phyloP scores from a whole-genome alignment of 2,329 filamentous ascomycete species.

The Epichloe sibirici region DNA sequence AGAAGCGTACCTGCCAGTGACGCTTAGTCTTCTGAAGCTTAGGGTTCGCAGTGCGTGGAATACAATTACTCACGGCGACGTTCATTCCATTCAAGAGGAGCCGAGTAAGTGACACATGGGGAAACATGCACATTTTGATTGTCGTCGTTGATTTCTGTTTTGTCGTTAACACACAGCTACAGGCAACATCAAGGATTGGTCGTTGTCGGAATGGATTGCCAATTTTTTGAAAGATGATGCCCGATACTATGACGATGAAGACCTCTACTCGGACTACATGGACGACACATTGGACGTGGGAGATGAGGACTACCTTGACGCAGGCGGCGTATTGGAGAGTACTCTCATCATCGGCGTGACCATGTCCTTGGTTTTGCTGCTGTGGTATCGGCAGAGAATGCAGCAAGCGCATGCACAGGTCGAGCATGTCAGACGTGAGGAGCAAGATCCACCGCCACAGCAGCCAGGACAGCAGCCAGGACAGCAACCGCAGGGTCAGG shows the following conservation, averaged over 20 bases:
- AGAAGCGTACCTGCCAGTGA: slow-evolving; percentile 89
- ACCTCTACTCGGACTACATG: slow-evolving; percentile 35
- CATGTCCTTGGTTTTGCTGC: slow-evolving; percentile 58
- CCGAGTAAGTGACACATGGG: slow-evolving; percentile 46
- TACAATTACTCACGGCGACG: slow-evolving; percentile 73
- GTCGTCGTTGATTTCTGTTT: neutral
- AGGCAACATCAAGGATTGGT: slow-evolving; percentile 63
- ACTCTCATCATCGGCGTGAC: slow-evolving; percentile 71
- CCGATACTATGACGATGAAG: slow-evolving; percentile 49
- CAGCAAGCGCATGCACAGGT: slow-evolving; percentile 41
- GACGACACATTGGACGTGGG: slow-evolving; percentile 44
- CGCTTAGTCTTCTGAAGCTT: slow-evolving; percentile 75
- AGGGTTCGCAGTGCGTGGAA: slow-evolving; percentile 88
- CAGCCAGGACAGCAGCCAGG: slow-evolving; percentile 7
- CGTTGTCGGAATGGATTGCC: slow-evolving; percentile 72
- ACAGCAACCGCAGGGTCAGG: neutral
- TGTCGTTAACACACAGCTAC: slow-evolving; percentile 16
- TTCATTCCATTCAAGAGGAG: slow-evolving; percentile 88
- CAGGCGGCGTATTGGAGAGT: slow-evolving; percentile 74
- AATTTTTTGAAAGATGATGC: slow-evolving; percentile 68
- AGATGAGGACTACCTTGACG: slow-evolving; percentile 49
- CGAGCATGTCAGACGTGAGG: slow-evolving; percentile 18
- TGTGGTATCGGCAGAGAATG: slow-evolving; percentile 68
- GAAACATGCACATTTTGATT: neutral
- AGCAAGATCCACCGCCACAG: neutral